phyloP scores from a whole-genome alignment of 192 early-diverging fungal genomes.

The Chytriomyces hyalinus region DNA sequence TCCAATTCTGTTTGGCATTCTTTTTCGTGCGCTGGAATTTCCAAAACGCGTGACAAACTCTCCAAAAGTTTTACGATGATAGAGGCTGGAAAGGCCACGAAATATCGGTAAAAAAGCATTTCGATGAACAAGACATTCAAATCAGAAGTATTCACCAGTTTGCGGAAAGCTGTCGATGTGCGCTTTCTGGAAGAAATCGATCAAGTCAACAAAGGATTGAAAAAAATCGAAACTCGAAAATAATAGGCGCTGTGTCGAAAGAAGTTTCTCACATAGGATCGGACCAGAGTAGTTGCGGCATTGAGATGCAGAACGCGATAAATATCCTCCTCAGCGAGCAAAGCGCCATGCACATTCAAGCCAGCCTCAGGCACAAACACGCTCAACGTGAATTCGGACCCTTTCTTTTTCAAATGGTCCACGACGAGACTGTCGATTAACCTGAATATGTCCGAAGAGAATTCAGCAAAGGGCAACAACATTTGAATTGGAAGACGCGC shows the following conservation, averaged over 20 bases:
- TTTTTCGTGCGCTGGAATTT: slow-evolving; percentile 35
- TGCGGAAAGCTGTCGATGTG: slow-evolving; percentile 5
- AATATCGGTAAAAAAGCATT: background rate
- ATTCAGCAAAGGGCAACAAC: background rate
- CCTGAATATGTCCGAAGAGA: slow-evolving; percentile 16
- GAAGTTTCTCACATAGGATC: slow-evolving; percentile 22
- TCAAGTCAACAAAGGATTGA: background rate
- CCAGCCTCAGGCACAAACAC: slow-evolving; percentile 63
- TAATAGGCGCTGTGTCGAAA: background rate
- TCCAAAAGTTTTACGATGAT: slow-evolving; percentile 40
- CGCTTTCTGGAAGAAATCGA: background rate
- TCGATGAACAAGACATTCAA: background rate
- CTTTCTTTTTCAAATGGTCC: slow-evolving; percentile 47
- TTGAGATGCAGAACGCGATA: slow-evolving; percentile 53
- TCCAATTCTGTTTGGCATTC: slow-evolving; percentile 51
- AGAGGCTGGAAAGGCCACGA: slow-evolving; percentile 2
- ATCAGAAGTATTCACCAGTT: background rate
- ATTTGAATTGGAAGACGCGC: background rate
- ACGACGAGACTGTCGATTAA: slow-evolving; percentile 55
- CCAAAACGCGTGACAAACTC: slow-evolving; percentile 39
- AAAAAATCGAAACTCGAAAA: background rate
- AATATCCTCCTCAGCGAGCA: slow-evolving; percentile 42
- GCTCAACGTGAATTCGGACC: slow-evolving; percentile 56
- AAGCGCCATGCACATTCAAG: slow-evolving; percentile 30
- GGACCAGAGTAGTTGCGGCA: slow-evolving; percentile 32